Evolutionary conservation across 192 early-diverging fungal genomes (phyloP).

Genomic region (Coemansia sp.): DNA sequence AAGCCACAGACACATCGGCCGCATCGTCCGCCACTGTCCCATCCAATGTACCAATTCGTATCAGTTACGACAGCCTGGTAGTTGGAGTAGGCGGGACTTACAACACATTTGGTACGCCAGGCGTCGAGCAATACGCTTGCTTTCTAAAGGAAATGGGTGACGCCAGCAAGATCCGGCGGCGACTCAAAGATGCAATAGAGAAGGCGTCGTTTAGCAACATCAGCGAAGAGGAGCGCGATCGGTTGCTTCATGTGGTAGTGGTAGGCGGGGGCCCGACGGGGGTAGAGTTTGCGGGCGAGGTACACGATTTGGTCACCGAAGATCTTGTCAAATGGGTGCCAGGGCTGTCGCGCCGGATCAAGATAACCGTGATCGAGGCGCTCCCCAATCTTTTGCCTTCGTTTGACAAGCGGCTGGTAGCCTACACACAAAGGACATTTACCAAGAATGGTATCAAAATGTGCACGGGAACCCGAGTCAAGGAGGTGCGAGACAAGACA

Average conservation of each 20-base stretch:
- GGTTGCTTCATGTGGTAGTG: conserved; percentile 76
- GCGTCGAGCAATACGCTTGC: conserved; percentile 79
- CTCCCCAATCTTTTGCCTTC: conserved; percentile 70
- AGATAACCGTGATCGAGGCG: conserved; percentile 76
- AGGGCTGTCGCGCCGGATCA: conserved; percentile 59
- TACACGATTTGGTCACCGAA: conserved; percentile 81
- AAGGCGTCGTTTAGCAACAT: conserved; percentile 67
- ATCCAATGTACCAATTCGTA: conserved; percentile 8
- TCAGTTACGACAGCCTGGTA: conserved; percentile 80
- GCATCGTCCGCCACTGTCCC: conserved; percentile 42
- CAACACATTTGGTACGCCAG: conserved; percentile 83
- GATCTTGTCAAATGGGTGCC: conserved; percentile 77
- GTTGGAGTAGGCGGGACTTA: conserved; percentile 76
- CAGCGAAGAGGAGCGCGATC: conserved; percentile 61
- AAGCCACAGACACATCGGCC: conserved; percentile 55
- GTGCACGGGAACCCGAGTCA: conserved; percentile 62
- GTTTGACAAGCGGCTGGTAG: conserved; percentile 72
- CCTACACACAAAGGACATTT: conserved; percentile 78
- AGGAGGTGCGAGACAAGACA: conserved; percentile 57
- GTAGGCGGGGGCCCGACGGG: conserved; percentile 89
- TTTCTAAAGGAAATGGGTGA: conserved; percentile 85
- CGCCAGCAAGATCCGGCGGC: conserved; percentile 74
- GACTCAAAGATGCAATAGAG: conserved; percentile 79
- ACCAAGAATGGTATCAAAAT: conserved; percentile 71
- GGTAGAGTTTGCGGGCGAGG: conserved; percentile 72